Evolutionary conservation across 805 yeast genomes (phyloP).

Genomic region (Barnettozyma populi): DNA sequence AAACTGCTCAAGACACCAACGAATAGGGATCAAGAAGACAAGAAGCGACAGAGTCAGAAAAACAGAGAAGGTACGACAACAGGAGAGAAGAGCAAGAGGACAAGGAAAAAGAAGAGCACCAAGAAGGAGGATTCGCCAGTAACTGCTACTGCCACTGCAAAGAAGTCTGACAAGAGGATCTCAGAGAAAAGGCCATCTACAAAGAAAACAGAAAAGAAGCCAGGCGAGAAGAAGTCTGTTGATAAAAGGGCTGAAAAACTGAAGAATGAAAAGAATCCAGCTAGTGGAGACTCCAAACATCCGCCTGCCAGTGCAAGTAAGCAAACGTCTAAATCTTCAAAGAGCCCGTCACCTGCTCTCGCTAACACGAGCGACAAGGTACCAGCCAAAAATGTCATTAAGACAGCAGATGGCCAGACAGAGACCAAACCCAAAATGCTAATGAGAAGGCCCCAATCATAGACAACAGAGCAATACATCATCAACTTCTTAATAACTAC

Average conservation of each 20-base stretch:
- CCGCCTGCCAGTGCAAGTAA: neutral
- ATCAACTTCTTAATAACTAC: neutral
- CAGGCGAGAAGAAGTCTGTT: neutral
- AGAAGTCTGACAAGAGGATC: neutral
- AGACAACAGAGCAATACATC: neutral
- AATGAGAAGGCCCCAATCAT: neutral
- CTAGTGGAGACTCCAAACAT: neutral
- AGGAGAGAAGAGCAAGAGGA: neutral
- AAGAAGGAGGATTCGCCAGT: neutral
- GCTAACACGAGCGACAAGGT: neutral
- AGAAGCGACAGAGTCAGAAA: neutral
- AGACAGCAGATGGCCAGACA: neutral
- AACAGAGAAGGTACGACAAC: neutral
- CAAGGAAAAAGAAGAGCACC: neutral
- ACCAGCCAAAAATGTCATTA: neutral
- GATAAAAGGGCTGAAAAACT: neutral
- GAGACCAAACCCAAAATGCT: constrained; percentile 6
- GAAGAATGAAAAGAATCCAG: neutral
- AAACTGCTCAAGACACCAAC: neutral
- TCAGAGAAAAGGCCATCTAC: neutral
- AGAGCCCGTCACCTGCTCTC: neutral
- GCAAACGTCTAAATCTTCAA: neutral
- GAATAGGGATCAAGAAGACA: neutral
- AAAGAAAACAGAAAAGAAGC: constrained; percentile 1
- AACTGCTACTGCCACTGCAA: neutral